phyloP scores from a whole-genome alignment of 2,329 filamentous ascomycete species.

The Claviceps maximensis region DNA sequence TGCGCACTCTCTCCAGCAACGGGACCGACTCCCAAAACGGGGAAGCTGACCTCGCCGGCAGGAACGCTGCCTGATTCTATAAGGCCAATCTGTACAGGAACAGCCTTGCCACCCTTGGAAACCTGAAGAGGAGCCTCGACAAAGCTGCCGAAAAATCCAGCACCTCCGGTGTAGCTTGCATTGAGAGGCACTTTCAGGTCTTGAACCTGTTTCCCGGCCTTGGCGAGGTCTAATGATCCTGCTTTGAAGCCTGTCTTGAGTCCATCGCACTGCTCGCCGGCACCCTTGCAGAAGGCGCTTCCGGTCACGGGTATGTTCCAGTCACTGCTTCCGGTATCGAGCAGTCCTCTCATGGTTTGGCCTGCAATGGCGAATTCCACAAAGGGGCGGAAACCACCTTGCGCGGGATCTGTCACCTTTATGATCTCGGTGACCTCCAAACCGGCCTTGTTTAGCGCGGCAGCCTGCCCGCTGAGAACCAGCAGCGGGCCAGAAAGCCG shows the following conservation, averaged over 20 bases:
- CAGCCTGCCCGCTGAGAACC: neutral
- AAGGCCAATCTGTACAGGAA: neutral
- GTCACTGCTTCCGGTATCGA: constrained; percentile 4
- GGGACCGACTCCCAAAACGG: neutral
- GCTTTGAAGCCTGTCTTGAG: neutral
- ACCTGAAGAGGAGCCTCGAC: constrained; percentile 1
- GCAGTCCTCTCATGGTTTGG: neutral
- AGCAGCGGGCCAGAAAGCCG: neutral
- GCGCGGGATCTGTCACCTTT: neutral
- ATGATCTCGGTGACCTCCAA: neutral
- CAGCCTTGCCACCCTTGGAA: neutral
- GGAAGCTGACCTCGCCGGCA: neutral
- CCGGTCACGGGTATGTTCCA: neutral
- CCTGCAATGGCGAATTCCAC: constrained; percentile 1
- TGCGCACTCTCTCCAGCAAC: neutral
- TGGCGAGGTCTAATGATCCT: neutral
- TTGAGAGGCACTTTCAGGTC: neutral
- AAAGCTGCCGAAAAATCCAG: neutral
- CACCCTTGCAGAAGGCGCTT: neutral
- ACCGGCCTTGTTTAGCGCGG: neutral
- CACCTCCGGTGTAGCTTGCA: neutral
- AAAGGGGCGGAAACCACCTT: constrained; percentile 1
- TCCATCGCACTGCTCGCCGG: neutral
- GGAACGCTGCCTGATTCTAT: neutral
- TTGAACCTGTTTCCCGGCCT: neutral